Percentiles rank a stretch among this genome's conserved stretches.
Conservation (phyloP, 805 yeast species). For the Metschnikowia cubensis region DNA sequence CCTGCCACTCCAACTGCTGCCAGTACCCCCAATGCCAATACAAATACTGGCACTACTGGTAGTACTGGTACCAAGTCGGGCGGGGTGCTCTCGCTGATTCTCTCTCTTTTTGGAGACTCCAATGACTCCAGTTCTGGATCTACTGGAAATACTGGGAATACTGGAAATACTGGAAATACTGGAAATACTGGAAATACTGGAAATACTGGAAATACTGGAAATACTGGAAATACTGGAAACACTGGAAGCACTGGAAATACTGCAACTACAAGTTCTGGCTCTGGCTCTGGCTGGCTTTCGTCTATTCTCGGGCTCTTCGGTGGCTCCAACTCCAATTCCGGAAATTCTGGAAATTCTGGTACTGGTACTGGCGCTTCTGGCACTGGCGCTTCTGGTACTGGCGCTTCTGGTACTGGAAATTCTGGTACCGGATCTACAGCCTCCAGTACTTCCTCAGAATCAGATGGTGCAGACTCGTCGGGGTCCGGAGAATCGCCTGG, state of each 20-base stretch:
- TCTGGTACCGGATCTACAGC: neutral
- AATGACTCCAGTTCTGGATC: neutral
- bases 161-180: neutral
- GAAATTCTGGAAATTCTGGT: no score
- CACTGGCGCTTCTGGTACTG: neutral
- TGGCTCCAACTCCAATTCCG: neutral
- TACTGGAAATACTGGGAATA: neutral
- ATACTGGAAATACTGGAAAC: neutral
- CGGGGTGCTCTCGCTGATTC: constrained; percentile 6
- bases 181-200: neutral
- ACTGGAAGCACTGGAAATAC: neutral
- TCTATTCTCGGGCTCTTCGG: no score
- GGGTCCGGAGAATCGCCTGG: constrained; percentile 6
- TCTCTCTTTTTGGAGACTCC: constrained; percentile 4
- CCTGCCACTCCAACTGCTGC: constrained; percentile 3
- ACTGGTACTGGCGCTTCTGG: neutral
- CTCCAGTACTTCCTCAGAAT: neutral
- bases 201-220: neutral
- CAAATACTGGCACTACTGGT: neutral
- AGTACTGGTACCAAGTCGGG: neutral
- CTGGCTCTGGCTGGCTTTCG: neutral
- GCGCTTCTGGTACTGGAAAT: neutral
- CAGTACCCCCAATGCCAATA: neutral
- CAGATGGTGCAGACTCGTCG: no score
- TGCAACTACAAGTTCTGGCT: neutral